Conservation (phyloP, 495 filamentous ascomycete species). For the Xanthoparmelia taractica region DNA sequence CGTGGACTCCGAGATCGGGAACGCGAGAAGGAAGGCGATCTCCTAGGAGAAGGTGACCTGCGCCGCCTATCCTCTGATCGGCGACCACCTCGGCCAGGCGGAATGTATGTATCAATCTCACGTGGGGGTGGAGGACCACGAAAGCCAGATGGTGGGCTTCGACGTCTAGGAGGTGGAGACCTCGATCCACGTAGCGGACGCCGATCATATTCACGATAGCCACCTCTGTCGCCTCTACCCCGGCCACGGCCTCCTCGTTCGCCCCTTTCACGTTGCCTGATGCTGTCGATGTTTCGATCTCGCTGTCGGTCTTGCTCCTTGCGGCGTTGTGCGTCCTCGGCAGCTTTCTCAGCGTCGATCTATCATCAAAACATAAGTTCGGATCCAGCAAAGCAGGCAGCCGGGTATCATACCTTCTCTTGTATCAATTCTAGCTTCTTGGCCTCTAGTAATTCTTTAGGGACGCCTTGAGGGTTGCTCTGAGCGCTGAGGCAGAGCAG, state of each 20-base stretch:
- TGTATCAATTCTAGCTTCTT: slow-evolving; percentile 93
- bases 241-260: slow-evolving; percentile 55
- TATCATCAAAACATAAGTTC: slow-evolving; percentile 32
- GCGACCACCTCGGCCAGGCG: slow-evolving; percentile 30
- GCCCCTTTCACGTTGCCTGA: slow-evolving; percentile 65
- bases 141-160: slow-evolving; percentile 40
- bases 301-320: slow-evolving; percentile 56
- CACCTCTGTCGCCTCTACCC: slow-evolving; percentile 45
- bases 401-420: slow-evolving; percentile 60
- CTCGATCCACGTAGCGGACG: slow-evolving; percentile 44
- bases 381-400: slow-evolving; percentile 16
- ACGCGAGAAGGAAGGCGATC: slow-evolving; percentile 34
- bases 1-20: slow-evolving; percentile 38
- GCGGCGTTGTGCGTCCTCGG: slow-evolving; percentile 62
- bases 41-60: slow-evolving; percentile 32
- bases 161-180: slow-evolving; percentile 55
- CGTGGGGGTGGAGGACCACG: slow-evolving; percentile 46
- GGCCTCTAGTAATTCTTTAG: slow-evolving; percentile 86
- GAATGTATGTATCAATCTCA: slow-evolving; percentile 53
- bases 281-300: slow-evolving; percentile 53
- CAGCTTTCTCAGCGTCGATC: slow-evolving; percentile 77
- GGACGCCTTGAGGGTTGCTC: slow-evolving; percentile 77
- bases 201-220: slow-evolving; percentile 42
- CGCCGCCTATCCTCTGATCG: slow-evolving; percentile 30
- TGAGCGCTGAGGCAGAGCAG: slow-evolving; percentile 84